Base-by-base conservation (phyloP, 2,329 filamentous ascomycete species). In the Didymella glomerata region DNA sequence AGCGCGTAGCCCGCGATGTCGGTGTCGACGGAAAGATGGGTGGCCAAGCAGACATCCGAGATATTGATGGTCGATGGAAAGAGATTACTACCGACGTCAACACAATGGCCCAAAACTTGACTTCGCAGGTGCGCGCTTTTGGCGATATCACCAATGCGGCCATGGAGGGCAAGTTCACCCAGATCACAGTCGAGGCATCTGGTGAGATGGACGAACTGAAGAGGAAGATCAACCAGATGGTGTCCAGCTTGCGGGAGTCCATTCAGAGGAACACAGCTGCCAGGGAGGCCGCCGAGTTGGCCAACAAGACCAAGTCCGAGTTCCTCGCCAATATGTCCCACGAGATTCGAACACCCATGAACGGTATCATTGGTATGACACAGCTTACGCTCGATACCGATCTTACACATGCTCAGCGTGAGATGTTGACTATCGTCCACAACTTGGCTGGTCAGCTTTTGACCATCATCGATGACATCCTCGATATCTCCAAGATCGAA, bases 141-240 rank as follows among this genome's bases (percentile, higher is more conserved):
- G 95, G 93, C 53, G 94, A 98, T 76, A 98, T 99, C 70, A 97
- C 94, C n/a, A 96, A 97, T 77, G 88, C 95, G 36, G 95, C 95
- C 27, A 97, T 94, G 59, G 93, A 97, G 75, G 95, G 95, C 64
- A 94, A 99, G 78, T 98, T 98, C 77, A 96, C 92, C 24, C 96
- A 97, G 76, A 88, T 99, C 76, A 96, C 95, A 47, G 94, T 99
- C 18, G 93, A 97, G 77, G 95, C 95, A 20, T 97, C 94, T 13
- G 95, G 95, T 64, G 95, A 99, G 79, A 98, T 99, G 95, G 95
- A 98, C 78, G 94, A 98, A 78, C 84, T 99, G 69, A 99, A 99
- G 81, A 89, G 93, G 71, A 98, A 98, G 84, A 98, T 99, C 85
- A 99, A 98, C 77, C 92, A 96, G 81, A 99, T 99, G 95, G 93